phyloP scores from a whole-genome alignment of 768 basidiomycete species.

The Russula virescens region DNA sequence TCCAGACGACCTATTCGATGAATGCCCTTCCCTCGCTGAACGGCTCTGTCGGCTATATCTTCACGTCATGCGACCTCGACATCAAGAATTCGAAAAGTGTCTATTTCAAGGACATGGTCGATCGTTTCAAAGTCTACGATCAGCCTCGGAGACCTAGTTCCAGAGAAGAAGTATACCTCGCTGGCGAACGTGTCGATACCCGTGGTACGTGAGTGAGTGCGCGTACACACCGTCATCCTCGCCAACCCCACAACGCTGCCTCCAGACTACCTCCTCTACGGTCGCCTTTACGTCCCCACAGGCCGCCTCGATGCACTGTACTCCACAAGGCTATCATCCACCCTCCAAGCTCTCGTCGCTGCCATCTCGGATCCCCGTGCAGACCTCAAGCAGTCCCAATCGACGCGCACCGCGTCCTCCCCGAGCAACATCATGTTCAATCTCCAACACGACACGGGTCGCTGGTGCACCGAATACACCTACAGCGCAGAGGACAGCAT shows the following conservation, averaged over 20 bases:
- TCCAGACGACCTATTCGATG: constrained; percentile 89
- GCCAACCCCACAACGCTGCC: background rate
- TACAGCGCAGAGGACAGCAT: constrained; percentile 94
- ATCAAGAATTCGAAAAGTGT: constrained; percentile 64
- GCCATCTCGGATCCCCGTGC: constrained; percentile 79
- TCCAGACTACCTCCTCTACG: constrained; percentile 89
- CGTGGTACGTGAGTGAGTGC: constrained; percentile 48
- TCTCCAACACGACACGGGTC: constrained; percentile 87
- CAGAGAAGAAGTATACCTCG: constrained; percentile 75
- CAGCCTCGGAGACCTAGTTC: constrained; percentile 74
- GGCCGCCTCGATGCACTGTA: constrained; percentile 87
- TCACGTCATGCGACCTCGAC: constrained; percentile 79
- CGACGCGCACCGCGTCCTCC: constrained; percentile 39
- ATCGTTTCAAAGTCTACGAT: constrained; percentile 80
- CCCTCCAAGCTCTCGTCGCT: constrained; percentile 75
- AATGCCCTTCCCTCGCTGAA: constrained; percentile 90
- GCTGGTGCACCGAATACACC: constrained; percentile 90
- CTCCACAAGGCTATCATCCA: constrained; percentile 72
- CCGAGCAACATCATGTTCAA: constrained; percentile 72
- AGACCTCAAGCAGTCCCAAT: constrained; percentile 37
- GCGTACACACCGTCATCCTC: background rate
- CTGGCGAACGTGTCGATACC: constrained; percentile 69
- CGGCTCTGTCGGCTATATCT: constrained; percentile 90
- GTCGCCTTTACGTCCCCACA: constrained; percentile 84
- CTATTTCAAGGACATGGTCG: constrained; percentile 82